These are phyloP conservation scores for Penicillium soppii DNA, from an alignment of 495 filamentous ascomycete genomes.

Conservation along the genomic window DNA sequence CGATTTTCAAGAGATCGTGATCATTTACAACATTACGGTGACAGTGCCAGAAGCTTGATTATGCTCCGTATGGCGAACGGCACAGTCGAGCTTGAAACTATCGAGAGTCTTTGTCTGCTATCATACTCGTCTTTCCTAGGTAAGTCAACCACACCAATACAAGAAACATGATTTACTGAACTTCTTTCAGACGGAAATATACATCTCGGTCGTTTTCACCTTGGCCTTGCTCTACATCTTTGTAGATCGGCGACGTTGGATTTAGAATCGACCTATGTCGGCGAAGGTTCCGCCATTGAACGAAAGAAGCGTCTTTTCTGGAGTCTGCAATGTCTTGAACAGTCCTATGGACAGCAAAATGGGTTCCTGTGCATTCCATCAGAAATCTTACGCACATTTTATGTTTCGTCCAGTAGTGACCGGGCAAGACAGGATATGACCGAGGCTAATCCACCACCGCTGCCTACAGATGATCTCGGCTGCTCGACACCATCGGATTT, in stretches of 20 bases:
- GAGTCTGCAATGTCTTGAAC: constrained; percentile 43
- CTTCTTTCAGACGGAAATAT: constrained; percentile 35
- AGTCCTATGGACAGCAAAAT: constrained; percentile 42
- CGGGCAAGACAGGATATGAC: constrained; percentile 8
- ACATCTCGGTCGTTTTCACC: constrained; percentile 42
- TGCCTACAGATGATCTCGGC: constrained; percentile 37
- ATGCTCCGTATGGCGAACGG: constrained; percentile 50
- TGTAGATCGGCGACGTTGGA: constrained; percentile 46
- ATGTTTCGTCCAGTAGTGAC: constrained; percentile 22
- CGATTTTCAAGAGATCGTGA: constrained; percentile 41
- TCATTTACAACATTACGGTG: constrained; percentile 38
- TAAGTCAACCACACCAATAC: neutral
- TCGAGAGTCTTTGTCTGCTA: constrained; percentile 45
- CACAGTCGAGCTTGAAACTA: constrained; percentile 43
- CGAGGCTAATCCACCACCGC: constrained; percentile 28
- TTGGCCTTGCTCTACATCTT: constrained; percentile 43
- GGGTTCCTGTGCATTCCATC: constrained; percentile 36
- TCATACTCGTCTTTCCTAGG: constrained; percentile 45
- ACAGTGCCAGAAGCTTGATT: constrained; percentile 41
- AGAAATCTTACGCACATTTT: constrained; percentile 34
- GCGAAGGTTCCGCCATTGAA: constrained; percentile 29
- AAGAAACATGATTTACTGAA: constrained; percentile 1
- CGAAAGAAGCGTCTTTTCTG: constrained; percentile 46
- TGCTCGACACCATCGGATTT: constrained; percentile 29
- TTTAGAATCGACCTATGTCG: constrained; percentile 31